A percentile compares a stretch with the other conserved stretches of the same genome.
Evolutionary conservation across 345 rosid species (phyloP).

Genomic region (Melastoma malabathricum): DNA sequence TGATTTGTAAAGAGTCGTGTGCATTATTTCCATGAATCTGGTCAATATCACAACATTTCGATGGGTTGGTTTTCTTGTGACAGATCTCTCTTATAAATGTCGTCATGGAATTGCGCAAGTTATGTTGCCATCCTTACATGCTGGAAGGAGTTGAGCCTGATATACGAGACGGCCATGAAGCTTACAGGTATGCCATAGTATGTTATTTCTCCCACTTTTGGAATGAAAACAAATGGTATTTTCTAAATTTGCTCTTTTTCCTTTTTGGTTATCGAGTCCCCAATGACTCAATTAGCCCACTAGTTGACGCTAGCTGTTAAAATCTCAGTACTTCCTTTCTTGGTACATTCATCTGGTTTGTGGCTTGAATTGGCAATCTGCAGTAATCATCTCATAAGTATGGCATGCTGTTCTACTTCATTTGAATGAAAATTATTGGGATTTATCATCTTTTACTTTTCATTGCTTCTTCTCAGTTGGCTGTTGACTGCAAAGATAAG

Average conservation of each 20-base stretch:
- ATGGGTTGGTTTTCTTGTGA: conserved; percentile 10
- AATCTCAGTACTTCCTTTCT: too few species aligned
- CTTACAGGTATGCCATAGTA: conserved; percentile 45
- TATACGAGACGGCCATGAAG: conserved; percentile 50
- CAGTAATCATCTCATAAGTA: neutral
- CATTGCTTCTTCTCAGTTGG: too few species aligned
- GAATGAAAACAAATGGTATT: neutral
- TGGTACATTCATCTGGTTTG: neutral
- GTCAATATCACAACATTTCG: neutral
- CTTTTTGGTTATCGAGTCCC: neutral
- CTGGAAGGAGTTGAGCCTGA: conserved; percentile 90
- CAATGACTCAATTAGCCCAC: too few species aligned
- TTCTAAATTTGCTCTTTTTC: neutral
- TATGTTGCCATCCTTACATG: conserved; percentile 97
- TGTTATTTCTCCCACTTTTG: neutral
- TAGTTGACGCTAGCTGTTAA: too few species aligned
- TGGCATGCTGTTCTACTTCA: too few species aligned
- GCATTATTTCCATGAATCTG: neutral
- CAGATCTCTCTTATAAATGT: conserved; percentile 96
- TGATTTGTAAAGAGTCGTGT: neutral
- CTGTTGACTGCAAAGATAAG: too few species aligned
- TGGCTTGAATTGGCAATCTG: neutral
- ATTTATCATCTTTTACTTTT: too few species aligned
- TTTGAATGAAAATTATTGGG: too few species aligned
- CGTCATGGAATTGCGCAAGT: conserved; percentile 98